Conservation (phyloP, 2,329 filamentous ascomycete genomes). For the Acrocalymma vagum region DNA sequence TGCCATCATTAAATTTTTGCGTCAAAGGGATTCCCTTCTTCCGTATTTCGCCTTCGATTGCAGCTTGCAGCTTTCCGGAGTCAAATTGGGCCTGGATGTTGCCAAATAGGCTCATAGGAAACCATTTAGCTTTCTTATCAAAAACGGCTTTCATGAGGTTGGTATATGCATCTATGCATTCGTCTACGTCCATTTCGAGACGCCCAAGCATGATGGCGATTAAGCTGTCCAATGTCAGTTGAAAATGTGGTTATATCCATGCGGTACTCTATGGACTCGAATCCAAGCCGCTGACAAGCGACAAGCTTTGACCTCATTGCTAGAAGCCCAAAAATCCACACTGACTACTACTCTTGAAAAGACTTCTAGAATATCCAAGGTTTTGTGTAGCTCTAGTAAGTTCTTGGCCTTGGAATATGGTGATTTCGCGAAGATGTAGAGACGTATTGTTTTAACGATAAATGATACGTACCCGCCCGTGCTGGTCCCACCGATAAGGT, state of each 20-base stretch:
- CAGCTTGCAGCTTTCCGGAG: constrained; percentile 12
- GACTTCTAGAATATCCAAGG: too few species aligned
- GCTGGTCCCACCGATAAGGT: constrained; percentile 31
- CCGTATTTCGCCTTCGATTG: not conserved
- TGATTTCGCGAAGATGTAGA: too few species aligned
- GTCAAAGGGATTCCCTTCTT: not conserved
- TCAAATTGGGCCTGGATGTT: not conserved
- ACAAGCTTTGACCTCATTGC: too few species aligned
- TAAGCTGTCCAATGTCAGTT: constrained; percentile 11
- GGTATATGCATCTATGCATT: constrained; percentile 20
- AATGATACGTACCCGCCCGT: constrained; percentile 26
- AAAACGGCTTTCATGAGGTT: constrained; percentile 13
- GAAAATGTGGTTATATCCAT: not conserved
- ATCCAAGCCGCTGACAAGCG: too few species aligned
- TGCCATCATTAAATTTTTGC: constrained; percentile 5
- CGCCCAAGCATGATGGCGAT: constrained; percentile 30
- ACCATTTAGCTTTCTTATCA: not conserved
- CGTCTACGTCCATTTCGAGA: constrained; percentile 22
- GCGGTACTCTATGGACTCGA: too few species aligned
- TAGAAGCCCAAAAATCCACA: too few species aligned
- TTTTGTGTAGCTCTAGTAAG: too few species aligned
- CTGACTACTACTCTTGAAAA: too few species aligned
- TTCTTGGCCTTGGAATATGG: too few species aligned
- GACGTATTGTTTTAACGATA: too few species aligned
- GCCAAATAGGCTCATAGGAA: not conserved